Conservation (phyloP, 805 yeast species). For the Cyberlindnera mississippiensis region DNA sequence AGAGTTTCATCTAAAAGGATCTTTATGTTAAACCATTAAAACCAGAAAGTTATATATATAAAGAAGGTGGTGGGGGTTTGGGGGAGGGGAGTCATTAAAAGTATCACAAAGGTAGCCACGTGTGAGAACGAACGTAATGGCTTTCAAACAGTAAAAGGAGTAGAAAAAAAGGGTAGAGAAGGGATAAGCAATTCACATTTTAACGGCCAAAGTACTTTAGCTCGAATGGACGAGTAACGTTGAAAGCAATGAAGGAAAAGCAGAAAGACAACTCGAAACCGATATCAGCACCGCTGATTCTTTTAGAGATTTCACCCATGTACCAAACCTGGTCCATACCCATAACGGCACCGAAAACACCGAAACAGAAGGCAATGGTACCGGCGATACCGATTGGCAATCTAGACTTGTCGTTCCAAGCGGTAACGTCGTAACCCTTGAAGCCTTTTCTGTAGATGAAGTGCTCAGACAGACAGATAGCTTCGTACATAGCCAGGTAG, state of each 20-base stretch:
- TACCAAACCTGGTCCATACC: slow-evolving; percentile 92
- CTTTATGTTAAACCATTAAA: too few relatives aligned
- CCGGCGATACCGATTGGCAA: slow-evolving; percentile 82
- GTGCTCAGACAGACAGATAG: slow-evolving; percentile 77
- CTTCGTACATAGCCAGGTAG: slow-evolving; percentile 82
- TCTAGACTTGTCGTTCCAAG: slow-evolving; percentile 51
- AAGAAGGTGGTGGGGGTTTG: too few relatives aligned
- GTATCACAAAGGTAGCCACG: background rate
- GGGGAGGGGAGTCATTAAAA: too few relatives aligned
- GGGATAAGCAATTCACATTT: too few relatives aligned
- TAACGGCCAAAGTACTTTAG: slow-evolving; percentile 54
- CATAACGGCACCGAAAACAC: slow-evolving; percentile 78
- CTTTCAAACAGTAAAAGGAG: background rate
- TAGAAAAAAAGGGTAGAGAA: background rate
- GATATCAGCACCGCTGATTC: slow-evolving; percentile 84
- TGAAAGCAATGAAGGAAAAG: slow-evolving; percentile 64
- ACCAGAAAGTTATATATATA: too few relatives aligned
- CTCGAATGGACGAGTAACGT: slow-evolving; percentile 62
- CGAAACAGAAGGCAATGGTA: slow-evolving; percentile 70
- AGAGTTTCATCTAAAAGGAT: too few relatives aligned
- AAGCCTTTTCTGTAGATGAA: slow-evolving; percentile 67
- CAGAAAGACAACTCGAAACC: slow-evolving; percentile 77
- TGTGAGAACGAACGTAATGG: slow-evolving; percentile 2
- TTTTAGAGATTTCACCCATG: slow-evolving; percentile 58
- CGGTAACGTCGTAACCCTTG: slow-evolving; percentile 56